Base-by-base conservation (phyloP, 2,329 filamentous ascomycete species). In the Cryphonectria radicalis region DNA sequence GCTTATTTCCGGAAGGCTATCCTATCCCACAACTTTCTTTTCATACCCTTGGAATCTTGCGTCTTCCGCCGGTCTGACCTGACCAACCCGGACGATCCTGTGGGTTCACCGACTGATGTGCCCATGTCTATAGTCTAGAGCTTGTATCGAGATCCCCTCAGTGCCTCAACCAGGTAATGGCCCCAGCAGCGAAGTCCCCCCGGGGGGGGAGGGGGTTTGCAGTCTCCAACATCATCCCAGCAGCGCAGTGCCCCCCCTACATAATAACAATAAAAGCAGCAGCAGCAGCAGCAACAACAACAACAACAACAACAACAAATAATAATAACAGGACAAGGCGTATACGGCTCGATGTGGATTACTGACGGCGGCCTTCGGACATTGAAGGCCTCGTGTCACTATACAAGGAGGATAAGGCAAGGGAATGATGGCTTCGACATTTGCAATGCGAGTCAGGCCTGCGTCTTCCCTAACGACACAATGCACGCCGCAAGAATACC, bases 1-100 rank as follows among this genome's bases (percentile, higher is more conserved):
- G 55, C 55, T 59, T 32, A 32, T 59, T 59, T 59, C 55, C 55
- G 55, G 55, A 32, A 32, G 55, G 55, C 55, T 59, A 32, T 59
- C 25, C 55, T 32, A 32, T 57, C 53, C 25, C 55, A 59, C 25
- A 59, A 59, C 55, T 28, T 59, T 59, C 55, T 59, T 59, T 28
- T 59, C 55, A 3, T 14, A 59, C 28, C 55, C 55, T 59, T 32
- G 55, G 55, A 28, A 28, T 28, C 4, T 57, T 28, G 53, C 13
- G 25, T 57, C 46, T 57, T 28, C 25, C n/a, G 53, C 7, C 25
- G 25, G 53, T 28, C 53, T 57, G 53, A 57, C 25, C 53, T 57
- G 25, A 28, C 53, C 53, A 57, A 28, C 53, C 53, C 53, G 53
- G 53, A 10, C n/a, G 53, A 57, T 25, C 53, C 53, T 57, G 53